These are phyloP conservation scores for Chenopodium suecicum DNA, from an alignment of 148 eudicot species.

Conservation along the genomic window DNA sequence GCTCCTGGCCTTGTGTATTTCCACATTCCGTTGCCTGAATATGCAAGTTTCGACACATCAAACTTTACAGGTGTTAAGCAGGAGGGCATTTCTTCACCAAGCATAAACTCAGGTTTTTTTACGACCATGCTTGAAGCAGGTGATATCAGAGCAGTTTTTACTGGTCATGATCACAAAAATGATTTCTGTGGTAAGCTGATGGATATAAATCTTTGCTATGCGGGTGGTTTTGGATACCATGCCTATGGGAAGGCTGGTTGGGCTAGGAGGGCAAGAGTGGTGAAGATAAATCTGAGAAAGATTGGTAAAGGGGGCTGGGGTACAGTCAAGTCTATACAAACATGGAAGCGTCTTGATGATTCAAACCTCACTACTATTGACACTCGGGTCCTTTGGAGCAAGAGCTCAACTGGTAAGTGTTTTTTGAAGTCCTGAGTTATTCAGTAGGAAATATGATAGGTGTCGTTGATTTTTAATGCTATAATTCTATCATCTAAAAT, in stretches of 20 bases:
- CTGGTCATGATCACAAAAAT: slow-evolving; percentile 89
- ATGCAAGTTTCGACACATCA: slow-evolving; percentile 58
- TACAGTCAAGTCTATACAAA: slow-evolving; percentile 63
- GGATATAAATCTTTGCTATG: slow-evolving; percentile 80
- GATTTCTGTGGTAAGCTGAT: slow-evolving; percentile 81
- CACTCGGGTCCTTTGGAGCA: slow-evolving; percentile 71
- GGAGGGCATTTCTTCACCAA: slow-evolving; percentile 80
- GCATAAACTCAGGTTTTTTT: slow-evolving; percentile 80
- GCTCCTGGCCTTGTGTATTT: slow-evolving; percentile 89
- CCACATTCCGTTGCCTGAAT: slow-evolving; percentile 93
- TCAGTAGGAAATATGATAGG: background rate
- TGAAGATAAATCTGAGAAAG: slow-evolving; percentile 64
- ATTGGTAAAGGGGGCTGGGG: slow-evolving; percentile 62
- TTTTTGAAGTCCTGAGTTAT: background rate
- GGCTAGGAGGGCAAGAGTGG: slow-evolving; percentile 88
- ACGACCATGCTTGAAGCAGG: slow-evolving; percentile 73
- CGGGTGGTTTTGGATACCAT: slow-evolving; percentile 96
- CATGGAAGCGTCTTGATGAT: slow-evolving; percentile 91
- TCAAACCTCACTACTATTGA: slow-evolving; percentile 56
- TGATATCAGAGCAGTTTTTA: slow-evolving; percentile 76
- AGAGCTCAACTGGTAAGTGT: slow-evolving; percentile 46
- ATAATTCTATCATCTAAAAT: background rate
- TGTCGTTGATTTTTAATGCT: background rate
- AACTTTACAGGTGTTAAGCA: slow-evolving; percentile 77
- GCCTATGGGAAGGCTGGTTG: slow-evolving; percentile 97